A percentile compares a stretch with the other conserved stretches of the same genome.
These are phyloP conservation scores for Aspergillus nomiae DNA, from an alignment of 2,329 filamentous ascomycete species.

Conservation along the genomic window DNA sequence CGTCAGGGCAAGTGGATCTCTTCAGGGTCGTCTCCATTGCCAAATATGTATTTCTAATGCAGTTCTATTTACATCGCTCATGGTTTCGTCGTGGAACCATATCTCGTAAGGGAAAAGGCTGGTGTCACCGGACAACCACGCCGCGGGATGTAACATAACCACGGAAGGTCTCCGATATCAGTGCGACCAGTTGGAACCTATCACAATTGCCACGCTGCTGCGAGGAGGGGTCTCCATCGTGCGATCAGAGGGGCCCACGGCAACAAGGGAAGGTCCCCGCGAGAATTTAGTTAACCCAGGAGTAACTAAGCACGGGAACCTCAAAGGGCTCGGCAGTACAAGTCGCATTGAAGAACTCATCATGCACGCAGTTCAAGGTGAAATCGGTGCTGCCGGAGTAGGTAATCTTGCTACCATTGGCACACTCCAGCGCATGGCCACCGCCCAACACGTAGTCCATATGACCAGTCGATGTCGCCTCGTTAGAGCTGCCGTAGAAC, in stretches of 20 bases:
- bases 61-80: neutral
- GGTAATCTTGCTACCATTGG: slow-evolving; percentile 30
- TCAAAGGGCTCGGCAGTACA: slow-evolving; percentile 29
- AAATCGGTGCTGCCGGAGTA: slow-evolving; percentile 30
- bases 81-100: neutral
- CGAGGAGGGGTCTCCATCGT: neutral
- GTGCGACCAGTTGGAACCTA: neutral
- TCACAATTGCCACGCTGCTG: neutral
- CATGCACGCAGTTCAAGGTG: slow-evolving; percentile 24
- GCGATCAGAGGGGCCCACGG: neutral
- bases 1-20: no score
- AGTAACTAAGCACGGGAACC: slow-evolving; percentile 27
- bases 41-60: neutral
- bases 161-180: neutral
- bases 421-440: slow-evolving; percentile 29
- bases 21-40: neutral
- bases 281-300: slow-evolving; percentile 21
- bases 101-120: neutral
- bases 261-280: neutral
- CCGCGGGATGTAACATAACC: neutral
- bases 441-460: slow-evolving; percentile 29
- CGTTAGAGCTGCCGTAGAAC: slow-evolving; percentile 30
- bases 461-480: slow-evolving; percentile 17
- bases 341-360: slow-evolving; percentile 31
- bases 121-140: neutral